Base-by-base conservation (phyloP, 2,329 filamentous ascomycete genomes). In the Colletotrichum paranaense region DNA sequence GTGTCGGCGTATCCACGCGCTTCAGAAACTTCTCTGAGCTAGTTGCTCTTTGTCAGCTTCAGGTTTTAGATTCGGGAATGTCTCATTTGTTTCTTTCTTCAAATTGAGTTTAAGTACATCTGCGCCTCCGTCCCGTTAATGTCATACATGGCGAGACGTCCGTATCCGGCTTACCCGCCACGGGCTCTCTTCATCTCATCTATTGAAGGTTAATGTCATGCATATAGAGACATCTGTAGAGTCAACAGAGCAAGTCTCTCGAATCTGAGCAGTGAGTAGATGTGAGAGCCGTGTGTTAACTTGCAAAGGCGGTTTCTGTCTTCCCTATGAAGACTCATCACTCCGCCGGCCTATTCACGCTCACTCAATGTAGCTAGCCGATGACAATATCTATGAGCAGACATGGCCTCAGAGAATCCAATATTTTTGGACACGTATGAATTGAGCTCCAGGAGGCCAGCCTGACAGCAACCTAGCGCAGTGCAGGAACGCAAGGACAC, bases 171-270 rank as follows among this genome's bases (percentile, higher is more conserved):
- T 35, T 22, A 35, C 53, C 69, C 66, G 53, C 11, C 32, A 57
- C 26, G 16, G n/a, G 35, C 42, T 57, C 42, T 28, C 49, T 58
- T 49, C 68, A 49, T 72, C 58, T 46, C 65, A 64, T 63, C 38
- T 56, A 5, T 26, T 4, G 9, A 30, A 49, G 55, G 32, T 16
- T 49, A 56, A 56, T 62, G 32, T 11, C 46, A 57, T 28, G 57
- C 63, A 35, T 16, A 22, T 24, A 16, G 8, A 32, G 57, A 55
- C 42, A 60, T 9, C 42, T 38, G 56, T 22, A 55, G 24, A 14
- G 49, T 8, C 26, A 52, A 49, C 22, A 12, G 16, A 14, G 12
- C 5, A 3, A 5, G 3, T 22, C 4, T 11, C 9, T 35, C 5
- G 2, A 19, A 8, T 24, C n/a, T 24, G 9, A 49, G 32, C 8